Percentiles rank a stretch among this genome's conserved stretches.
These are phyloP conservation scores for Penstemon newberryi DNA, from an alignment of 257 asterid species.

Conservation along the genomic window DNA sequence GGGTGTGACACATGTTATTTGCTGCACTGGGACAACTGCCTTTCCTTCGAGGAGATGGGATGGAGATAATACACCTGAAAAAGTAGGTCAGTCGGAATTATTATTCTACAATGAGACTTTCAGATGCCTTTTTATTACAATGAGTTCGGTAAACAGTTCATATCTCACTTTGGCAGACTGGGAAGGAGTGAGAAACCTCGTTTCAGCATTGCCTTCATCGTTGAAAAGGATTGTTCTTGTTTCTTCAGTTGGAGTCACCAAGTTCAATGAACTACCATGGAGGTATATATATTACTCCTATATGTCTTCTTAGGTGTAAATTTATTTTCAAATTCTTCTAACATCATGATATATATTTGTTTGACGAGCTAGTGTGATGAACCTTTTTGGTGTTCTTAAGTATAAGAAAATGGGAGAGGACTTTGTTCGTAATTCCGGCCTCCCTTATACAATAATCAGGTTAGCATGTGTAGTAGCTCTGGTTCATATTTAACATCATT, in stretches of 20 bases:
- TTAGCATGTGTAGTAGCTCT: conserved; percentile 6
- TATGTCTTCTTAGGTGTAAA: background rate
- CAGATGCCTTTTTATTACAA: background rate
- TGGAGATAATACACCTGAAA: conserved; percentile 97
- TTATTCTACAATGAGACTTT: conserved; percentile 12
- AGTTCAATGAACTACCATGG: conserved; percentile 87
- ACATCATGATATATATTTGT: conserved; percentile 15
- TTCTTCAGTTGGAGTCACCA: conserved; percentile 94
- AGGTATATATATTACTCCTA: conserved; percentile 42
- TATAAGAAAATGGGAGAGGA: conserved; percentile 99
- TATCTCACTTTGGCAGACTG: conserved; percentile 55
- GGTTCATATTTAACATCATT: conserved; percentile 2
- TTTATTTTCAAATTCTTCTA: background rate
- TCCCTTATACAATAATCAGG: conserved; percentile 90
- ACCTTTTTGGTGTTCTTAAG: conserved; percentile 91
- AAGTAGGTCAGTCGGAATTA: conserved; percentile 65
- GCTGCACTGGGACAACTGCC: conserved; percentile 98
- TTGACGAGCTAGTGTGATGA: conserved; percentile 63
- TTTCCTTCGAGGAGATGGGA: conserved; percentile 96
- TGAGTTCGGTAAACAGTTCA: conserved; percentile 1
- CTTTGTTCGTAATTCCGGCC: conserved; percentile 81
- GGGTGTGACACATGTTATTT: conserved; percentile 90
- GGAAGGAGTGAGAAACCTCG: conserved; percentile 95
- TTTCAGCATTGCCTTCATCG: conserved; percentile 64
- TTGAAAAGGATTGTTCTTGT: conserved; percentile 82